phyloP scores from a whole-genome alignment of 2,329 filamentous ascomycete species.

The Macrophomina tecta region DNA sequence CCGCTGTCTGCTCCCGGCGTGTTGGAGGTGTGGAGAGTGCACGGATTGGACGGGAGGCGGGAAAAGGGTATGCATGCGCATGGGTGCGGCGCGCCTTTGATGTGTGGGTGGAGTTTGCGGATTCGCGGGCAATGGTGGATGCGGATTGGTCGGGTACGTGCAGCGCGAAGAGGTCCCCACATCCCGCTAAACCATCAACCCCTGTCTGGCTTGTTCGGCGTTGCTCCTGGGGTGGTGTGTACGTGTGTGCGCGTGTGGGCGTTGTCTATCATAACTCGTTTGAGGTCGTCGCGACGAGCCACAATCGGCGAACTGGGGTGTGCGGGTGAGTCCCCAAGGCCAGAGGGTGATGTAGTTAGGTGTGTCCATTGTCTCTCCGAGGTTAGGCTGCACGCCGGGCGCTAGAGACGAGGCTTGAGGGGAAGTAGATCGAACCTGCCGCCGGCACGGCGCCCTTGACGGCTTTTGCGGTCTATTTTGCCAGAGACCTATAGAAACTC shows the following conservation, averaged over 20 bases:
- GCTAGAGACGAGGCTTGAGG: constrained; percentile 2
- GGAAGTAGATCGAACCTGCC: background rate
- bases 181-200: background rate
- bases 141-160: constrained; percentile 10
- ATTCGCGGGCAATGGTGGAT: constrained; percentile 4
- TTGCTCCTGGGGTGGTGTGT: constrained; percentile 8
- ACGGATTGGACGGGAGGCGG: constrained; percentile 6
- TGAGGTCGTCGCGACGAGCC: constrained; percentile 9
- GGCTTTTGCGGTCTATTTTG: constrained; percentile 1
- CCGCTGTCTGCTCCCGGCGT: background rate
- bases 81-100: background rate
- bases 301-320: constrained; percentile 2
- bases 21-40: constrained; percentile 8
- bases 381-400: constrained; percentile 16
- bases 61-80: background rate
- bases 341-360: background rate
- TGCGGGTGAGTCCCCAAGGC: background rate
- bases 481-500: background rate
- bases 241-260: background rate
- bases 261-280: constrained; percentile 11
- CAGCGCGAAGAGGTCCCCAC: background rate
- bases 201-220: constrained; percentile 13
- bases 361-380: constrained; percentile 16
- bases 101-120: background rate
- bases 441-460: constrained; percentile 3